Evolutionary conservation across 495 filamentous ascomycete species (phyloP), one percentile per base, ranked within the genome.

Genomic region (Penicillium antarcticum): DNA sequence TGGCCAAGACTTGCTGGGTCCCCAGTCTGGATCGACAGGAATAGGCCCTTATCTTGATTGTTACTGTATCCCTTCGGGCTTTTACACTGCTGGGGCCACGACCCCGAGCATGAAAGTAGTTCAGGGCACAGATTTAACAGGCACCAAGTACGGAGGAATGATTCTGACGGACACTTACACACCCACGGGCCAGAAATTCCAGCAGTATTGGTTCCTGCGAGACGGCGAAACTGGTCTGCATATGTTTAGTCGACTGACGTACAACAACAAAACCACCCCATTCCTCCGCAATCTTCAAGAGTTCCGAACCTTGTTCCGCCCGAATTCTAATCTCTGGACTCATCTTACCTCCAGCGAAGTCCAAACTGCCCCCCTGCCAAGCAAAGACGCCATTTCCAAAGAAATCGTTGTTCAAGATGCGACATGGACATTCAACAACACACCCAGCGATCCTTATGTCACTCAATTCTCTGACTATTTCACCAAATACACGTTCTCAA

Each of bases 171-270:
- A 82, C 40, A 75, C 69, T 0, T 82, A 81, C 44, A 64, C 74
- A 1, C 67, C 72, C 0, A 80, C 77, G 0, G 72, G 77, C 8
- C 78, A 80, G 53, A 62, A 67, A 11, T 69, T 83, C 45, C 72
- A 82, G 45, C 80, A 83, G 36, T 80, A 79, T 58, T 83, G 74
- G 79, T 81, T 81, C 43, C 61, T 82, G 7, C 60, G 79, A 14
- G 77, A 80, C 24, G 75, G 74, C 14, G 79, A 83, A 50, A 81
- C 79, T 0, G 79, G 80, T 1, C 48, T 82, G 29, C 77, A 82
- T 46, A 74, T 75, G 29, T 83, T 81, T 65, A 78, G 70, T 26
- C 73, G 79, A 16, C 43, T 81, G 12, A 62, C 76, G 0, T 84
- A 84, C 48, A 66, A 75, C 56, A 82, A 84, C 60, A 57, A 70